Conservation (phyloP, 2,329 filamentous ascomycete genomes). For the Apiospora marii region DNA sequence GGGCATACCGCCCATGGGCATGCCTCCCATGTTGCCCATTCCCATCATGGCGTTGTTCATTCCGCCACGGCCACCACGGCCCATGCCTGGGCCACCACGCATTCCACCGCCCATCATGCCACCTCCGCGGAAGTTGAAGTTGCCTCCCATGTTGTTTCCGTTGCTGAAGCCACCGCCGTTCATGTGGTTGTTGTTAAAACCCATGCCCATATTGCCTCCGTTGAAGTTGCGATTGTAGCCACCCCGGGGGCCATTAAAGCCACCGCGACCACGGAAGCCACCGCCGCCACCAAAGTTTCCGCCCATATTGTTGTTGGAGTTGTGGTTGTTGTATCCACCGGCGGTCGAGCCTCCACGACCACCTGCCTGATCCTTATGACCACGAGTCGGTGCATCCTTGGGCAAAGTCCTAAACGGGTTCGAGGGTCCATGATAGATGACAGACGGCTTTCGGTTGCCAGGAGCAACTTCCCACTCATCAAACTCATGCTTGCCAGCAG, state of each 20-base stretch:
- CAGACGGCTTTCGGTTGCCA: slow-evolving; percentile 73
- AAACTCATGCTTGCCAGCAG: slow-evolving; percentile 83
- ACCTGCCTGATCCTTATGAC: slow-evolving; percentile 63
- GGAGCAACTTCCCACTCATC: slow-evolving; percentile 67
- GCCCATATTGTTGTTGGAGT: slow-evolving; percentile 31
- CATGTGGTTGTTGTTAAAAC: slow-evolving; percentile 40
- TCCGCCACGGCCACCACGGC: slow-evolving; percentile 41
- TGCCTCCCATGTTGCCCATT: slow-evolving; percentile 27
- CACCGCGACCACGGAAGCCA: slow-evolving; percentile 40
- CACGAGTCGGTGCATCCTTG: slow-evolving; percentile 81
- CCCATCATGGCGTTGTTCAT: slow-evolving; percentile 43
- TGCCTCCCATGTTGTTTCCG: slow-evolving; percentile 40
- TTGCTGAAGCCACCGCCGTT: slow-evolving; percentile 39
- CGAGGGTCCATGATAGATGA: slow-evolving; percentile 78
- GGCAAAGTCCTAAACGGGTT: slow-evolving; percentile 87
- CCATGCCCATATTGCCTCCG: slow-evolving; percentile 40
- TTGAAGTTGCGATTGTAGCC: slow-evolving; percentile 43
- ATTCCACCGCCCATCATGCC: slow-evolving; percentile 44
- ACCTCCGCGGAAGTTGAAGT: slow-evolving; percentile 40
- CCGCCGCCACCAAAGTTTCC: slow-evolving; percentile 38
- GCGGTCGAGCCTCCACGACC: slow-evolving; percentile 62
- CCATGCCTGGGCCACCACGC: slow-evolving; percentile 42
- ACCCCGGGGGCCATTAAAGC: slow-evolving; percentile 42
- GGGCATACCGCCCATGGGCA: slow-evolving; percentile 27
- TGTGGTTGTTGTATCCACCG: slow-evolving; percentile 56